phyloP scores from a whole-genome alignment of 2,329 filamentous ascomycete genomes.

The Incumbomyces delicatus region DNA sequence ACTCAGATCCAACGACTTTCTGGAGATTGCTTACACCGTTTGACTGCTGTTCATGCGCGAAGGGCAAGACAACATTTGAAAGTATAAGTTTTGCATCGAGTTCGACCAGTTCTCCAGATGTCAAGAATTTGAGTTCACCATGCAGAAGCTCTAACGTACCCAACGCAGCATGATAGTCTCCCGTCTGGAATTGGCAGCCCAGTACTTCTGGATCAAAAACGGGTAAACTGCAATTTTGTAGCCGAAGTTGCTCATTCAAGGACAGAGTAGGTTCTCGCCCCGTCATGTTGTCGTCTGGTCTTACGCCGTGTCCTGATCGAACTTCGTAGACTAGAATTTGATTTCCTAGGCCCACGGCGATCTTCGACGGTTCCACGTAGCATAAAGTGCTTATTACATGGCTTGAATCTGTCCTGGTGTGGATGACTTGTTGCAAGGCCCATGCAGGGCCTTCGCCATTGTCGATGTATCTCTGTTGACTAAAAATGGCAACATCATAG shows the following conservation, averaged over 20 bases:
- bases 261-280: too few relatives aligned
- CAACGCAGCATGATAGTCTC: conserved; percentile 64
- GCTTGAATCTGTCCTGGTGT: conserved; percentile 69
- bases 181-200: conserved; percentile 73
- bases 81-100: too few relatives aligned
- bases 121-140: conserved; percentile 69
- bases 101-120: conserved; percentile 54
- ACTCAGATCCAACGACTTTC: background rate
- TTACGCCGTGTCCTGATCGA: conserved; percentile 32
- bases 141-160: conserved; percentile 62
- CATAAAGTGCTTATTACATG: conserved; percentile 88
- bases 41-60: too few relatives aligned
- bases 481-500: conserved; percentile 71
- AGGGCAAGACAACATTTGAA: too few relatives aligned
- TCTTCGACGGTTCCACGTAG: conserved; percentile 75
- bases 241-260: background rate
- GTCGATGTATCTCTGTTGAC: conserved; percentile 86
- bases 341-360: conserved; percentile 83
- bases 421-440: conserved; percentile 74
- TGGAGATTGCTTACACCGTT: conserved; percentile 43
- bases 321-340: conserved; percentile 80
- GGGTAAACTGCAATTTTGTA: conserved; percentile 43
- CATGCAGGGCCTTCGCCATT: conserved; percentile 81
- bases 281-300: too few relatives aligned
- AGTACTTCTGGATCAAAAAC: conserved; percentile 82